Evolutionary conservation across 1,284 basidiomycete genomes (phyloP), one percentile per base, ranked within the genome.

Genomic region (Cutaneotrichosporon cutaneum): DNA sequence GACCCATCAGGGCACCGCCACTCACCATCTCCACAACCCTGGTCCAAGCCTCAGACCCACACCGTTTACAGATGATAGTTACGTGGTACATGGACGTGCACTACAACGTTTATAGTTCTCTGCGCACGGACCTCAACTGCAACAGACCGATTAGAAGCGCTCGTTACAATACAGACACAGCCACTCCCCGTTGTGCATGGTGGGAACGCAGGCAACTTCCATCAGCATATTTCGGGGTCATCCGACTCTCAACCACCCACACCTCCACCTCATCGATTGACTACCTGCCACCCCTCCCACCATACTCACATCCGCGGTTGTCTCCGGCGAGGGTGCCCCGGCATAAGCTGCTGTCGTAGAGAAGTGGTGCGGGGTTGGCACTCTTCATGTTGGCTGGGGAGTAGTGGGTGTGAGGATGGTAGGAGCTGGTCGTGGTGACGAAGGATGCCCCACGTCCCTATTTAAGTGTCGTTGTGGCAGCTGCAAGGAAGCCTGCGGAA

Each of bases 101-200:
- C 18, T 42, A 42, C 18, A n/a, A n/a, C n/a, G 39, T 18, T n/a
- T n/a, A 42, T 42, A 42, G 18, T 9, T 42, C 7, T 42, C 3
- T 39, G n/a, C 13, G 18, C 16, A 42, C 39, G 7, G 39, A 18
- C 14, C 11, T 39, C 13, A 14, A 16, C 10, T 39, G 18, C 18
- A 42, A 18, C 18, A n/a, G 8, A 3, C 18, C 5, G 24, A 5
- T 24, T 51, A 51, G 27, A 51, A 51, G 26, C 13, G 26, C 18
- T n/a, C 18, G 6, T 32, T 21, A 27, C 48, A 51, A 27, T 51
- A 51, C 26, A 51, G 10, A n/a, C 48, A 51, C 14, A 51, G 4
- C 48, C 48, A 51, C 48, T 8, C 10, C 14, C 48, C 48, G 48
- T 51, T 51, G 27, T 51, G 48, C 48, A 51, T n/a, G 26, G 48